phyloP scores from a whole-genome alignment of 345 rosid species.

The Ceriops tagal region DNA sequence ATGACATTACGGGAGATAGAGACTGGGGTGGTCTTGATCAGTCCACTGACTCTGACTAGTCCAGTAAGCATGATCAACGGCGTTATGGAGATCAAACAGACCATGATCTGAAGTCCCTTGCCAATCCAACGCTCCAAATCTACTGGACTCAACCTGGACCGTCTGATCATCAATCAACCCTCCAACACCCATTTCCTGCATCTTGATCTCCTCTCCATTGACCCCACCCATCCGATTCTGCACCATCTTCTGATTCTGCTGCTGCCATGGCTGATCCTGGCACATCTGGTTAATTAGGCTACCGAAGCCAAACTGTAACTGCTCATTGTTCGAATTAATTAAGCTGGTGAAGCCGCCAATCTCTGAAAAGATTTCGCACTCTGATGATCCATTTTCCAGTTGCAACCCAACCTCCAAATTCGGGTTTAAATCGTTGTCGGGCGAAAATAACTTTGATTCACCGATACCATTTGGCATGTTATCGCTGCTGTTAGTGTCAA shows the following conservation, averaged over 20 bases:
- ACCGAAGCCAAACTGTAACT: conserved; percentile 47
- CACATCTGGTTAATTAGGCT: conserved; percentile 32
- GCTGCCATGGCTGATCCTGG: not conserved
- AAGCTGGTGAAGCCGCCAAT: conserved; percentile 55
- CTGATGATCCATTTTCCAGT: conserved; percentile 46
- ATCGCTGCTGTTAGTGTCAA: too few species aligned
- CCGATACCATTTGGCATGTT: not conserved
- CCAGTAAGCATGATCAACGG: conserved; percentile 86
- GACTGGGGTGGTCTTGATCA: conserved; percentile 57
- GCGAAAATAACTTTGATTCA: conserved; percentile 26
- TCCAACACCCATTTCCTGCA: conserved; percentile 26
- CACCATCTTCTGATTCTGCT: conserved; percentile 29
- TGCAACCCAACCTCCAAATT: conserved; percentile 45
- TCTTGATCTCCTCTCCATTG: conserved; percentile 23
- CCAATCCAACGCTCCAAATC: conserved; percentile 82
- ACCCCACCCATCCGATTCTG: conserved; percentile 22
- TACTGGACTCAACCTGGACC: conserved; percentile 33
- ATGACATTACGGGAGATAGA: conserved; percentile 66
- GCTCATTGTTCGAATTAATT: conserved; percentile 44
- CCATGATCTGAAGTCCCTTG: conserved; percentile 53
- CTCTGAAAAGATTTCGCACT: conserved; percentile 63
- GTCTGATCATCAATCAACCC: conserved; percentile 52
- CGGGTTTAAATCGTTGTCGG: conserved; percentile 4
- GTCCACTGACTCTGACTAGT: conserved; percentile 73
- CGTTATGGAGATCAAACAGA: conserved; percentile 61